Conservation (phyloP, 2,329 filamentous ascomycete species). For the Microcyclospora tardicrescens region DNA sequence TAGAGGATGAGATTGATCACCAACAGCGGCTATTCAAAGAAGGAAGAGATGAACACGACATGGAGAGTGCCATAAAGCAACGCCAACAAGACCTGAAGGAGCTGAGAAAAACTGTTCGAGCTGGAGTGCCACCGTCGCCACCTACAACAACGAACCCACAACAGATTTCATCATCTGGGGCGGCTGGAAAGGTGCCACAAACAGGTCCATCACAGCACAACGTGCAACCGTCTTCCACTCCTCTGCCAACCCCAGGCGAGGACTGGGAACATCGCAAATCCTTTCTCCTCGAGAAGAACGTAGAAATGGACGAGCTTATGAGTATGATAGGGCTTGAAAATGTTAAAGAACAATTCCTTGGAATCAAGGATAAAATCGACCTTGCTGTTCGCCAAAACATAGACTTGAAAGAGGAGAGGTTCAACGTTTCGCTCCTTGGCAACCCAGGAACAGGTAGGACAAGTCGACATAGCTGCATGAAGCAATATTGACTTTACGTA, state of each 20-base stretch:
- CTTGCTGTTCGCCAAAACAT: constrained; percentile 44
- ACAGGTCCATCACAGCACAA: too few species aligned
- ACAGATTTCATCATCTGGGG: too few species aligned
- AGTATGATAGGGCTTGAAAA: constrained; percentile 56
- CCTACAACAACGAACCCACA: too few species aligned
- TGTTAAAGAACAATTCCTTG: constrained; percentile 52
- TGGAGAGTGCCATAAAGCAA: constrained; percentile 33
- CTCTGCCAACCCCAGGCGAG: neutral
- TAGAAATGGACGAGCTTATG: constrained; percentile 52
- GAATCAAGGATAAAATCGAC: constrained; percentile 52
- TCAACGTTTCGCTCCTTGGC: constrained; percentile 51
- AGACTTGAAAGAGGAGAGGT: constrained; percentile 44
- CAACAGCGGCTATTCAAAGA: constrained; percentile 33
- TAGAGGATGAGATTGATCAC: constrained; percentile 42
- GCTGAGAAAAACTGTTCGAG: neutral
- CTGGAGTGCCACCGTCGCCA: too few species aligned
- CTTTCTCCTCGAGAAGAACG: constrained; percentile 37
- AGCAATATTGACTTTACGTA: neutral
- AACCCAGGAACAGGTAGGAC: constrained; percentile 58
- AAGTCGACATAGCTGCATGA: neutral
- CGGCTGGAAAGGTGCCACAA: too few species aligned
- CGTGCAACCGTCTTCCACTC: neutral
- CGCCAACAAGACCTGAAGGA: constrained; percentile 35
- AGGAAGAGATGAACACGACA: constrained; percentile 31
- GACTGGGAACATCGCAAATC: constrained; percentile 54